These are phyloP conservation scores for Stropharia rugosoannulata DNA, from an alignment of 768 basidiomycete genomes.

Conservation along the genomic window DNA sequence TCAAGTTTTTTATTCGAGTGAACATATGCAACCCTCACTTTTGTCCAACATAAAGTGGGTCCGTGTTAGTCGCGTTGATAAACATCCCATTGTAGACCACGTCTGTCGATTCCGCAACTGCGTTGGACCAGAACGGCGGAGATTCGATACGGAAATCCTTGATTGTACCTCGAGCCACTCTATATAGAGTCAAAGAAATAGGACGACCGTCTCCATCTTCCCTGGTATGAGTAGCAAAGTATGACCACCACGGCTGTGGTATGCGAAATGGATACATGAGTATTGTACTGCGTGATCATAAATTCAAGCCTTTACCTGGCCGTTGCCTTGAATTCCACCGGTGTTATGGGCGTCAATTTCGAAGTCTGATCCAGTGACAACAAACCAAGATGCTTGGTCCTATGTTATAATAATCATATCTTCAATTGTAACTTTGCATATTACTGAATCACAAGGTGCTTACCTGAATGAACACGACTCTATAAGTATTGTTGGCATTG, in stretches of 20 bases:
- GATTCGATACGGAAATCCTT: slow-evolving; percentile 49
- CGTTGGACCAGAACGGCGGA: slow-evolving; percentile 63
- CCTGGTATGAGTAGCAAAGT: slow-evolving; percentile 43
- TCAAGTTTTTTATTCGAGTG: background rate
- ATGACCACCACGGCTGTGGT: slow-evolving; percentile 53
- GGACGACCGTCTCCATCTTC: slow-evolving; percentile 59
- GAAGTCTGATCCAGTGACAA: slow-evolving; percentile 56
- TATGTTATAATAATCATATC: slow-evolving; percentile 14
- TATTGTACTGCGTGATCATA: no score
- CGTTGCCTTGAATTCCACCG: slow-evolving; percentile 60
- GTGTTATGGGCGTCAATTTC: slow-evolving; percentile 52
- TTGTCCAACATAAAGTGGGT: slow-evolving; percentile 46
- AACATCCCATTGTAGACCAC: slow-evolving; percentile 57
- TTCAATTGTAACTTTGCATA: background rate
- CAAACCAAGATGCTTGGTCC: slow-evolving; percentile 66
- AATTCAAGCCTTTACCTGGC: slow-evolving; percentile 35
- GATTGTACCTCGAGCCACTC: slow-evolving; percentile 41
- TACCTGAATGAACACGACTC: slow-evolving; percentile 63
- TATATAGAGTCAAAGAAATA: slow-evolving; percentile 50
- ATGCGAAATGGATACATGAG: background rate
- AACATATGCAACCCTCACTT: slow-evolving; percentile 36
- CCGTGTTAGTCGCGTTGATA: slow-evolving; percentile 56
- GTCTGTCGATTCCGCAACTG: slow-evolving; percentile 47
- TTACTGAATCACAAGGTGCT: background rate
- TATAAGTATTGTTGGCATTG: slow-evolving; percentile 51